Base-by-base conservation (phyloP, 2,329 filamentous ascomycete genomes). In the Colletotrichum caudatum region DNA sequence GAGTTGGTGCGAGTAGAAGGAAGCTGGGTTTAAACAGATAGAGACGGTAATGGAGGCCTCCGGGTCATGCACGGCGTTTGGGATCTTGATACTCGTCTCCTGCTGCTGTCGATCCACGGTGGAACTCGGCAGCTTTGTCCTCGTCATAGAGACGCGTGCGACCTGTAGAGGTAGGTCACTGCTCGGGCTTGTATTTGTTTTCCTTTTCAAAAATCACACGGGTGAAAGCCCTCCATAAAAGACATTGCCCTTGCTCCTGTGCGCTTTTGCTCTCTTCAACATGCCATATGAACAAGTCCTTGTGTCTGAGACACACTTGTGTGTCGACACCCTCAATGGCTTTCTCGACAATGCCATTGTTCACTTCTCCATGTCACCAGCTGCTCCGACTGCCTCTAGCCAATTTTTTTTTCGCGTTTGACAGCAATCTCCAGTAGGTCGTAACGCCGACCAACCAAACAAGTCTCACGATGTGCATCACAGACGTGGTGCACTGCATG, bases 381-480 rank as follows among this genome's bases (percentile, higher is more conserved):
- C 16, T 8, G 14, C 44, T 51, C 4, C 11, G 5, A 26, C 23
- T n/a, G 6, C 29, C n/a, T 3, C 1, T 9, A 0, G 12, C 1
- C 14, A 18, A 6, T 8, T 3, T 7, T 20, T n/a, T n/a, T n/a
- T n/a, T n/a, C 8, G 16, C 5, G 5, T 26, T 1, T 6, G 5
- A 53, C 5, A 14, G 18, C 16, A 5, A 14, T 7, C n/a, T 14
- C 1, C 23, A 16, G 60, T 51, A 35, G 9, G 54, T 18, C 9
- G 3, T 7, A n/a, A 18, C 44, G 3, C 20, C 9, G 9, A 26
- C 11, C 14, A 11, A 23, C 16, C 9, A 12, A 1, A 20, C 20
- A 60, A 18, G 51, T 5, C n/a, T 46, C 11, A 37, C 57, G n/a
- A 71, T 60, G 65, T 69, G 59, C 20, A 29, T 48, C 23, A 23